These are phyloP conservation scores for Ceratocystis lukuohia DNA, from an alignment of 2,329 filamentous ascomycete genomes.

Conservation along the genomic window DNA sequence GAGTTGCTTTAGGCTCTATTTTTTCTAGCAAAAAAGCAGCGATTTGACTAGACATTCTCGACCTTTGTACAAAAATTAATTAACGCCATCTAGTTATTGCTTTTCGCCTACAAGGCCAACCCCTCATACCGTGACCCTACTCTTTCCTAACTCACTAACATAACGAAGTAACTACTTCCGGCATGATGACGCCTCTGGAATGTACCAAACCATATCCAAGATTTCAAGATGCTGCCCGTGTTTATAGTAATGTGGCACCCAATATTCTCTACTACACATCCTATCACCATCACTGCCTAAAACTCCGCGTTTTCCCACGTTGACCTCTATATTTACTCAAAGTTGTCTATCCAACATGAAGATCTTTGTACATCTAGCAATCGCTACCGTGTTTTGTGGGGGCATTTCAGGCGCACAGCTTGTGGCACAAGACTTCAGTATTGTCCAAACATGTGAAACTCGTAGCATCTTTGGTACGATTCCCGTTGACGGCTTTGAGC, in stretches of 20 bases:
- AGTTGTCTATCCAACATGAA: not conserved
- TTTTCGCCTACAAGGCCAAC: too few relatives aligned
- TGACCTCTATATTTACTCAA: not conserved
- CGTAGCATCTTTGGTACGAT: conserved; percentile 14
- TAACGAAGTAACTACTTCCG: not conserved
- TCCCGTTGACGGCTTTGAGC: conserved; percentile 12
- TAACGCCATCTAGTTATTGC: too few relatives aligned
- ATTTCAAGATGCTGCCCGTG: not conserved
- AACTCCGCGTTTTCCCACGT: too few relatives aligned
- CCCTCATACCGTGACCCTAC: too few relatives aligned
- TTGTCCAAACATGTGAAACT: conserved; percentile 5
- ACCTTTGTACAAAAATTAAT: too few relatives aligned
- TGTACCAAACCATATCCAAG: not conserved
- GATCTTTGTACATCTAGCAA: not conserved
- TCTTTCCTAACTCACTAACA: not conserved
- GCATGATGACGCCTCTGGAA: not conserved
- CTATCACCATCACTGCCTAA: too few relatives aligned
- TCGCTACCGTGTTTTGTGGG: not conserved
- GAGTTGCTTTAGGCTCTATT: too few relatives aligned
- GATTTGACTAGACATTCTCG: too few relatives aligned
- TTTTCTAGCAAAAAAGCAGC: too few relatives aligned
- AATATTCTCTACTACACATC: too few relatives aligned
- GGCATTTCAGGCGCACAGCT: conserved; percentile 7
- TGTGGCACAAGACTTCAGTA: conserved; percentile 2
- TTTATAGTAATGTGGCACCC: not conserved